Percentiles rank a stretch among this genome's conserved stretches.
Evolutionary conservation across 2,329 filamentous ascomycete species (phyloP).

Genomic region (Capronia coronata): DNA sequence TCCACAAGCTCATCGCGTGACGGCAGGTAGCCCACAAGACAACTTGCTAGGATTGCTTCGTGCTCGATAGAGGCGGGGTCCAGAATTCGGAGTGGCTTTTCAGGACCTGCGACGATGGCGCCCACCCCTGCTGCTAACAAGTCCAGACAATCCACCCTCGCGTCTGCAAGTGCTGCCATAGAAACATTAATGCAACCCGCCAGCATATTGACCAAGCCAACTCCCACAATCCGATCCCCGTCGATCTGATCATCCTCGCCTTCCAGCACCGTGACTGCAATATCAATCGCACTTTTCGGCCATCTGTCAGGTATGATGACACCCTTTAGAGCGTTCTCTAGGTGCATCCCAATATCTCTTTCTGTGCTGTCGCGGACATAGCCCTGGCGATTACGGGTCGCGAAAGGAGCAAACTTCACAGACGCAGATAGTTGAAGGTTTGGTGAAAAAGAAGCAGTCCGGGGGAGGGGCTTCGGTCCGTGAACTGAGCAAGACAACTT

Average conservation of each 20-base stretch:
- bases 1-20: slow-evolving; percentile 86
- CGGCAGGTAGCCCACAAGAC: slow-evolving; percentile 84
- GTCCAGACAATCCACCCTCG: slow-evolving; percentile 92
- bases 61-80: slow-evolving; percentile 82
- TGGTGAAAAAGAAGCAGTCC: slow-evolving; percentile 84
- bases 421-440: slow-evolving; percentile 87
- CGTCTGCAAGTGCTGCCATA: slow-evolving; percentile 85
- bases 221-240: slow-evolving; percentile 53
- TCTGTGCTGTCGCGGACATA: slow-evolving; percentile 82
- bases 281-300: slow-evolving; percentile 98
- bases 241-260: slow-evolving; percentile 66
- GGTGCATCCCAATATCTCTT: slow-evolving; percentile 79
- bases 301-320: slow-evolving; percentile 88
- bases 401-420: slow-evolving; percentile 95
- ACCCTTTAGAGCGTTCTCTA: slow-evolving; percentile 83
- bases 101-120: slow-evolving; percentile 56
- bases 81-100: slow-evolving; percentile 47
- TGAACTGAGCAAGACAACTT: slow-evolving; percentile 93
- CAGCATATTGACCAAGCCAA: slow-evolving; percentile 86
- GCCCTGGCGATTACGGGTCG: slow-evolving; percentile 70
- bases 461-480: slow-evolving; percentile 81
- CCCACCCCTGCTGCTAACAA: slow-evolving; percentile 83
- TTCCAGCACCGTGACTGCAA: slow-evolving; percentile 87
- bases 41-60: slow-evolving; percentile 68
- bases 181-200: slow-evolving; percentile 90